Base-by-base conservation (phyloP, 148 eudicot species). In the Talinum fruticosum region DNA sequence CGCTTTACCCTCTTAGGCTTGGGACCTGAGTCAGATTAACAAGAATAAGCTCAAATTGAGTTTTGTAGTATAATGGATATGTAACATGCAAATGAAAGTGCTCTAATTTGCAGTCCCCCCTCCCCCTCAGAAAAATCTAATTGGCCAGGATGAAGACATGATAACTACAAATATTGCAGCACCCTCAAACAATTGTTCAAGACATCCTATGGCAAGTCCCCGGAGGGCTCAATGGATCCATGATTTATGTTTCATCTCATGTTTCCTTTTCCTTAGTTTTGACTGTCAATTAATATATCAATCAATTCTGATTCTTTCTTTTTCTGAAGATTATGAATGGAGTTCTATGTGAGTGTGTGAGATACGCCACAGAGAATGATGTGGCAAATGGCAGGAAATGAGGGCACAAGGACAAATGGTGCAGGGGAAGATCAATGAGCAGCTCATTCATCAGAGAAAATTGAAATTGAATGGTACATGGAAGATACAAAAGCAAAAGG, bases 1-100 rank as follows among this genome's bases (percentile, higher is more conserved):
- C 59, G 76, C n/a, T 24, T 53, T 67, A 35, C 66, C 76, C 72
- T 69, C 69, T 83, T 85, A 57, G 83, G 85, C 85, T 83, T 82
- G 69, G 86, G 45, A 36, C 86, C 86, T 81, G 74, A 62, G 45
- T 30, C 38, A 79, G 4, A 7, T 23, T 16, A 36, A 15, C 68
- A 16, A 41, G 68, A 53, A 28, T 54, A 10, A 69, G 41, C 26
- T 21, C 59, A 75, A 38, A 13, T 21, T 19, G 29, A 79, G 64
- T 64, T 26, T 3, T 72, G 45, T 21, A 41, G 44, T 21, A 10
- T 7, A 54, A 64, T 24, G 30, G 30, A 37, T n/a, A 66, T 66
- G 54, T 53, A 53, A 51, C 6, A 38, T 8, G 30, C 54, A 51
- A 49, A 33, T 26, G 59, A 45, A 47, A 15, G 23, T 19, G 19